Evolutionary conservation across 2,329 filamentous ascomycete genomes (phyloP), one percentile per base, ranked within the genome.

Genomic region (Pseudophaeomoniella oleicola): DNA sequence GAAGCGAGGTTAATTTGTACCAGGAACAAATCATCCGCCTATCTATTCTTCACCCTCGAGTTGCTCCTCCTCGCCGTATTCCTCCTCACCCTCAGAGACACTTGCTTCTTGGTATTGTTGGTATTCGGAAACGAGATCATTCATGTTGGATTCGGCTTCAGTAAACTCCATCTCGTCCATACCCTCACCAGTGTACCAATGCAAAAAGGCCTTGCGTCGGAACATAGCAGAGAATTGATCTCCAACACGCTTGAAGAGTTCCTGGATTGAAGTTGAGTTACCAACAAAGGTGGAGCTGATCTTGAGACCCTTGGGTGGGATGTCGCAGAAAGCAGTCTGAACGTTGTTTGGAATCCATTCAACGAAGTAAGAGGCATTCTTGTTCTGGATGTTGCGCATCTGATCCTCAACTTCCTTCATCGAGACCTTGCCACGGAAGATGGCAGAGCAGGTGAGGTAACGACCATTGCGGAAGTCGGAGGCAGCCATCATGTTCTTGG

Each of bases 101-200:
- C 84, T 83, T 61, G 90, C 90, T 66, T 98, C 90, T 78, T 98
- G 90, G 79, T 98, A 98, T 69, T 98, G 90, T 78, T 96, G 90
- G 75, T 98, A 98, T 68, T 98, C 90, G 44, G 86, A 93, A 56
- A 98, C 88, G 60, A 98, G 72, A 66, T 98, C 90, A 74, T 98
- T 96, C 90, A 98, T 96, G 76, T 98, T 98, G 69, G 84, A 93
- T 80, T 98, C 90, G 54, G 90, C 90, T 77, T 98, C 90, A 60
- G 90, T 98, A 75, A 98, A 98, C 73, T 98, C 90, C 90, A 98
- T 96, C 81, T 98, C 90, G 69, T 98, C 90, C 90, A 98, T 98
- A 71, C 90, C 90, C 77, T 98, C 90, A 60, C 87, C 87, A 78
- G 90, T 98, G 72, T 98, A 98, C 90, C 90, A 98, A 75, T 96